Conservation (phyloP, 495 filamentous ascomycete species). For the Trichoderma gamsii region DNA sequence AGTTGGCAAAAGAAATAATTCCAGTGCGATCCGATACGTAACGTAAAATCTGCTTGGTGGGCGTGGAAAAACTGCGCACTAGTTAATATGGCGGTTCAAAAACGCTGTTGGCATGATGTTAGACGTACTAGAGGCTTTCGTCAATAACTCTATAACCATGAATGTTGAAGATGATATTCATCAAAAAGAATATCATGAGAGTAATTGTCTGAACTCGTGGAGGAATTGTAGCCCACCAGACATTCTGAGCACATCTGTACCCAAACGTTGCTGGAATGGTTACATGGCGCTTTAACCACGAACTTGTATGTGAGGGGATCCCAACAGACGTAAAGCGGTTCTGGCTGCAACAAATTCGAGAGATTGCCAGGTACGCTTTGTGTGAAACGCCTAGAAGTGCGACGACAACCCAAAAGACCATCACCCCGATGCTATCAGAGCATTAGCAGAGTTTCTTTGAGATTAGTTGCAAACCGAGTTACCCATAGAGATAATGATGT, state of each 20-base stretch:
- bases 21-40: constrained; percentile 38
- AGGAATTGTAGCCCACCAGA: constrained; percentile 16
- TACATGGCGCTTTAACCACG: constrained; percentile 3
- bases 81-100: neutral
- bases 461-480: neutral
- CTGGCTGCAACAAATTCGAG: neutral
- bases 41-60: constrained; percentile 25
- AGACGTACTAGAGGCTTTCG: constrained; percentile 24
- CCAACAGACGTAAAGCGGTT: neutral
- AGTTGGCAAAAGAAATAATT: constrained; percentile 25
- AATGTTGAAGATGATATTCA: constrained; percentile 34
- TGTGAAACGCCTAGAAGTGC: neutral
- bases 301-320: neutral
- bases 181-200: constrained; percentile 28
- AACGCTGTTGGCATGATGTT: neutral
- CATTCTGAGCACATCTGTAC: constrained; percentile 14
- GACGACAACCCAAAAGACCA: constrained; percentile 12
- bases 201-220: constrained; percentile 26
- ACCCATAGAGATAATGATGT: constrained; percentile 13
- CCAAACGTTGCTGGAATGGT: constrained; percentile 13
- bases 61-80: constrained; percentile 19
- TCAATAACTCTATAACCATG: constrained; percentile 26
- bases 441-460: neutral
- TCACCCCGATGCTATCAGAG: neutral
- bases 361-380: neutral